Percentiles rank a stretch among this genome's conserved stretches.
Evolutionary conservation across 345 rosid genomes (phyloP).

Genomic region (Limnanthes douglasii): DNA sequence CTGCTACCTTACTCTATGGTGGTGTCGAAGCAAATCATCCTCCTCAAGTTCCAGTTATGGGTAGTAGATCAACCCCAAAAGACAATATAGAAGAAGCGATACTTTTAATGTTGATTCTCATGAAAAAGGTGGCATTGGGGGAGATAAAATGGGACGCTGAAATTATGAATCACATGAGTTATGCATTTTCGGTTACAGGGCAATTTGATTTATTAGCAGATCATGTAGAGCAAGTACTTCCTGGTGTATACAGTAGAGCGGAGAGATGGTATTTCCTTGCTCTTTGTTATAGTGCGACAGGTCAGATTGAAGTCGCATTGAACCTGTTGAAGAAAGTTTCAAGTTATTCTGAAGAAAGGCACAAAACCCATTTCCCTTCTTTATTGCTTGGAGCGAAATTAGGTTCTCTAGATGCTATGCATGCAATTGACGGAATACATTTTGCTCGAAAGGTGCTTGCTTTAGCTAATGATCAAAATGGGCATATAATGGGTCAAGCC

Average conservation of each 20-base stretch:
- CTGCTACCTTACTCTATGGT: conserved; percentile 59
- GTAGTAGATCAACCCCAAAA: conserved; percentile 25
- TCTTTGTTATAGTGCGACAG: conserved; percentile 73
- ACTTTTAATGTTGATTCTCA: conserved; percentile 53
- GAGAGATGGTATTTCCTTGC: conserved; percentile 92
- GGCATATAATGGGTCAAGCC: conserved; percentile 42
- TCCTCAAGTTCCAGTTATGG: conserved; percentile 18
- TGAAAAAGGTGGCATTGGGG: conserved; percentile 46
- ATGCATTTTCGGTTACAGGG: conserved; percentile 62
- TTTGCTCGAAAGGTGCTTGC: conserved; percentile 40
- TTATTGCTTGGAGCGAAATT: conserved; percentile 70
- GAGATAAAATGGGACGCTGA: conserved; percentile 77
- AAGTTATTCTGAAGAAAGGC: conserved; percentile 58
- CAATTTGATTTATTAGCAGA: conserved; percentile 51
- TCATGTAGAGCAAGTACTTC: conserved; percentile 64
- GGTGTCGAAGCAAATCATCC: conserved; percentile 53
- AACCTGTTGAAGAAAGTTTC: conserved; percentile 54
- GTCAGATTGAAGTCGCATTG: conserved; percentile 51
- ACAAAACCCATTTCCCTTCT: conserved; percentile 32
- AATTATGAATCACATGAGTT: conserved; percentile 69
- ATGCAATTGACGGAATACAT: conserved; percentile 45
- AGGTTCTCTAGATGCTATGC: conserved; percentile 50
- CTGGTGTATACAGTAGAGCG: conserved; percentile 47
- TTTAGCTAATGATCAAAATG: conserved; percentile 16
- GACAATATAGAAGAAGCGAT: conserved; percentile 72